Conservation (phyloP, 192 early-diverging fungal genomes). For the Lobosporangium transversale region DNA sequence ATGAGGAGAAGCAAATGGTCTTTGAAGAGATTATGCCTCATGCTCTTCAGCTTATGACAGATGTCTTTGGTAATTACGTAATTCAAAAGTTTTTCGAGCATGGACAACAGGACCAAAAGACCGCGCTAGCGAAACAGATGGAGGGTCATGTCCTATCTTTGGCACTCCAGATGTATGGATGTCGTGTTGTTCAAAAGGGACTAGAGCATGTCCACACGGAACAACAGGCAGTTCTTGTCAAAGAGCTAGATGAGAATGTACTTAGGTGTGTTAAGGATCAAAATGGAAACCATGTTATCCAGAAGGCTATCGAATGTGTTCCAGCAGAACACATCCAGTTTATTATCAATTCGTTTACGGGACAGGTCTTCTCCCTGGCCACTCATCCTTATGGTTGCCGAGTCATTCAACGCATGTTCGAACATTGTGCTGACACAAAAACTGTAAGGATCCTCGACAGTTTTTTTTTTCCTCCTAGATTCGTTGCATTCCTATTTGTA, state of each 20-base stretch:
- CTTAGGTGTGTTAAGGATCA: slow-evolving; percentile 99
- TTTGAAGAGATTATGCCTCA: slow-evolving; percentile 96
- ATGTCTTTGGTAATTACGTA: slow-evolving; percentile 99
- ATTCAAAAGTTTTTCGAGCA: slow-evolving; percentile 99
- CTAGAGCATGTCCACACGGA: slow-evolving; percentile 92
- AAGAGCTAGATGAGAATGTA: slow-evolving; percentile 94
- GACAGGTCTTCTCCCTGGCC: slow-evolving; percentile 94
- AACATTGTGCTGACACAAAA: slow-evolving; percentile 94
- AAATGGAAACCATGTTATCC: slow-evolving; percentile 99
- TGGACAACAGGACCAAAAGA: slow-evolving; percentile 93
- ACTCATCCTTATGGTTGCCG: slow-evolving; percentile 99
- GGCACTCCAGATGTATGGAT: slow-evolving; percentile 99
- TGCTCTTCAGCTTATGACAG: slow-evolving; percentile 94
- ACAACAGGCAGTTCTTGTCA: slow-evolving; percentile 91
- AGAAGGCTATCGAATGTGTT: slow-evolving; percentile 98
- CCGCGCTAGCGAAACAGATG: slow-evolving; percentile 93
- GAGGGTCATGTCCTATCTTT: slow-evolving; percentile 93
- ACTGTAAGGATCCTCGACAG: slow-evolving; percentile 55
- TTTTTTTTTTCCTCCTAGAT: too few relatives aligned
- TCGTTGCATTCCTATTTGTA: too few relatives aligned
- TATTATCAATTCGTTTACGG: slow-evolving; percentile 97
- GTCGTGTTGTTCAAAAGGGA: slow-evolving; percentile 97
- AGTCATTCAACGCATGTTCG: slow-evolving; percentile 99
- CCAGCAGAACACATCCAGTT: slow-evolving; percentile 93
- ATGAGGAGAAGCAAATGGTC: slow-evolving; percentile 96